Evolutionary conservation across 257 asterid genomes (phyloP), one percentile per base, ranked within the genome.

Genomic region (Capsicum chinense): DNA sequence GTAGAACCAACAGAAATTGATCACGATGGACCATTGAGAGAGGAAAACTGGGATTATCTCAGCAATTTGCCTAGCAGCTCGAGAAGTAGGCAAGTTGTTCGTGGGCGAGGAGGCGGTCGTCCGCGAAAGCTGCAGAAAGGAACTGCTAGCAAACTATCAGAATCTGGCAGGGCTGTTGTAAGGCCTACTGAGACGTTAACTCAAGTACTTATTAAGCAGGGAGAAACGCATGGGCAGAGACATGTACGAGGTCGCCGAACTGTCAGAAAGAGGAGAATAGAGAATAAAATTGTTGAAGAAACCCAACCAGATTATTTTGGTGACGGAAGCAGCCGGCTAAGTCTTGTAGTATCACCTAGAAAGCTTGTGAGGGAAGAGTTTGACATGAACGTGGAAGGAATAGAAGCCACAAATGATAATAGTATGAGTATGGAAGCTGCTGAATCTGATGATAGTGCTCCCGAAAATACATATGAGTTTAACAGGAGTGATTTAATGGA

Each of bases 211-310:
- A 85, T 85, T 88, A 92, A 91, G 88, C 95, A 90, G 80, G 91
- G 92, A 57, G 91, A 87, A 44, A 85, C 92, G 21, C 90, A 90
- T 37, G 95, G 93, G 66, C 98, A 94, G 89, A 92, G 83, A 87
- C 95, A 90, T 74, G 90, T 89, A 14, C 95, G 97, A 3, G 98
- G 99, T 66, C 93, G 89, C 15, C 89, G 99, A 86, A 95, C 98
- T 74, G 71, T 92, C 47, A 84, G 98, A 85, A 90, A 84, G 86
- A 91, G 97, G 87, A 94, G 98, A 86, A 69, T 74, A 2, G 96
- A 90, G 85, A 91, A 88, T 86, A 90, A 88, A 81, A 71, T 84
- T 1, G 88, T 79, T n/a, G 80, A 86, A 35, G 94, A 90, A 81
- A 86, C 84, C 56, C 70, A 80, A 50, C 86, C 82, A 16, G 93